Evolutionary conservation across 2,329 filamentous ascomycete species (phyloP).

Genomic region (Aspergillus sp.): DNA sequence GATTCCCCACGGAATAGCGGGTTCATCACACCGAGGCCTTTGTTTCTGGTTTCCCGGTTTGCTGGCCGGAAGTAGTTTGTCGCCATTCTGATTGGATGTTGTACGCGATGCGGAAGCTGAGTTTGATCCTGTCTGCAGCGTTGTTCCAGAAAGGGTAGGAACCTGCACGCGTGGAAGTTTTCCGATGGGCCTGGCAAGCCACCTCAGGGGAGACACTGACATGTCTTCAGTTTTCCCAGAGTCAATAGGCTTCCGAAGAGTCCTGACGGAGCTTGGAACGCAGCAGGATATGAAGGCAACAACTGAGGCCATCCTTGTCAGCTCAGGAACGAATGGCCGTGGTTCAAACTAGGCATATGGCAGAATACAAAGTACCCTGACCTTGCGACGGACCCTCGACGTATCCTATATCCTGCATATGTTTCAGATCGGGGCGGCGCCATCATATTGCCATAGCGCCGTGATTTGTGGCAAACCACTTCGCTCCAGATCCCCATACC

Average conservation of each 20-base stretch:
- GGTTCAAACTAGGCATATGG: neutral
- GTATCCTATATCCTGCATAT: neutral
- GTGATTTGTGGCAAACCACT: neutral
- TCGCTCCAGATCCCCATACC: neutral
- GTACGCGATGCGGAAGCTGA: neutral
- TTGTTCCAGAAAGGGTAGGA: neutral
- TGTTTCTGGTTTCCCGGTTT: neutral
- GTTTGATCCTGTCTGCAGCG: neutral
- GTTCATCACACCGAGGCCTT: neutral
- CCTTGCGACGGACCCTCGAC: neutral
- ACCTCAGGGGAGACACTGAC: neutral
- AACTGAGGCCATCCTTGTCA: neutral
- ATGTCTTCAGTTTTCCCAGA: neutral
- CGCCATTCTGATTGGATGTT: neutral
- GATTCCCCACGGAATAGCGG: neutral
- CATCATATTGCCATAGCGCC: neutral
- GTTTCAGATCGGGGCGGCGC: neutral
- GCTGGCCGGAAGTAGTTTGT: neutral
- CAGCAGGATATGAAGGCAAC: neutral
- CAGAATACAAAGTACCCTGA: slow-evolving; percentile 1
- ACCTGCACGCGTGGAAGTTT: neutral
- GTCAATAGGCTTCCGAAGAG: neutral
- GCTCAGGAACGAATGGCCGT: neutral
- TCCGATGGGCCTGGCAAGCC: neutral
- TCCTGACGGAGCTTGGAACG: neutral